Base-by-base conservation (phyloP, 805 yeast genomes). In the Candida ovalis region DNA sequence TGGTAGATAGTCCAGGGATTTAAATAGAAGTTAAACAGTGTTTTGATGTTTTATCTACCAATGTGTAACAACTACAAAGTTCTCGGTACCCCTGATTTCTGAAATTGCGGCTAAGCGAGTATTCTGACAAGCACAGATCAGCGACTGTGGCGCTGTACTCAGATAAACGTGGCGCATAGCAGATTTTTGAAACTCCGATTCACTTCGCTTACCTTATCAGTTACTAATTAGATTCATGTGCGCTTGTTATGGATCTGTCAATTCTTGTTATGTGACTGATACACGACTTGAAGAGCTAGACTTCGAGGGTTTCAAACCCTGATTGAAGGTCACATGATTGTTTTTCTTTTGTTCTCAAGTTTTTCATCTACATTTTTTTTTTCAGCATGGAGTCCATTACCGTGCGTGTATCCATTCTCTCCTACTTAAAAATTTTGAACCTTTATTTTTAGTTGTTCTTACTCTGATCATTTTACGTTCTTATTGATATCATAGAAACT, bases 271-370 rank as follows among this genome's bases (percentile, higher is more conserved):
- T n/a, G n/a, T n/a, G n/a, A n/a, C n/a, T n/a, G n/a, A n/a, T n/a
- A n/a, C n/a, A n/a, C n/a, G n/a, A n/a, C n/a, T n/a, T n/a, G n/a
- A n/a, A n/a, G n/a, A n/a, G n/a, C n/a, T n/a, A n/a, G n/a, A n/a
- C n/a, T 12, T 37, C 18, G n/a, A 43, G 40, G 45, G 45, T 17
- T 36, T 23, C 3, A 21, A 43, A 36, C 39, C 45, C 45, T 35
- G 13, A 23, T 3, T 2, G 7, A 0, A 1, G 2, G 10, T 35
- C 45, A 43, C 45, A 27, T 43, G 40, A 22, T 24, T 8, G 7
- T 30, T 2, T 2, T 9, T 12, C 19, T 6, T 23, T 17, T 19
- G n/a, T 19, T 41, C 35, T 28, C 24, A 41, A 25, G 9, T 27
- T 27, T 41, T 41, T 41, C 25, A 19, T 19, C 28, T 30, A 4